These are phyloP conservation scores for Pseudonitzschia multistriata DNA, from an alignment of 108 stramenopile species.

Conservation along the genomic window DNA sequence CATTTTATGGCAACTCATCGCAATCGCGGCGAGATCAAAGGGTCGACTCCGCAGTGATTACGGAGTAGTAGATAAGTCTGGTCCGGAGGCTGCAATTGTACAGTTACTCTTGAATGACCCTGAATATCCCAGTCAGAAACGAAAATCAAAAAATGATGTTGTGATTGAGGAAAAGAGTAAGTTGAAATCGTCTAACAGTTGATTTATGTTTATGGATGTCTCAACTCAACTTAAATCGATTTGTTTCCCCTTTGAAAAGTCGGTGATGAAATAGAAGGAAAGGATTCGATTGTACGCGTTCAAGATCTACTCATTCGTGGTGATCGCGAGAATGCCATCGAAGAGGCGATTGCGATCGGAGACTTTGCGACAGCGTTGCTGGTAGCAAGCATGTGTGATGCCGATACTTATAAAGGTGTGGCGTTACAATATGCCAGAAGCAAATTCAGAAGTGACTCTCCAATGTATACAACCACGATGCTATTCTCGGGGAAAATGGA, in stretches of 20 bases:
- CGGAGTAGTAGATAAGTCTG: slow-evolving; percentile 37
- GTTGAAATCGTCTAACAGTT: neutral
- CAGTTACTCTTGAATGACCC: slow-evolving; percentile 49
- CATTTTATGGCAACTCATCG: slow-evolving; percentile 71
- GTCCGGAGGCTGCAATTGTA: slow-evolving; percentile 69
- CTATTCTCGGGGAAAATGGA: slow-evolving; percentile 65
- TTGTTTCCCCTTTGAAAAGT: neutral
- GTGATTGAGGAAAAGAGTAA: slow-evolving; percentile 18
- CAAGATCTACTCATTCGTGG: slow-evolving; percentile 62
- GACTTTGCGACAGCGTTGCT: slow-evolving; percentile 77
- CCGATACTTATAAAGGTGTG: slow-evolving; percentile 54
- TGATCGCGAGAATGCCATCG: slow-evolving; percentile 65
- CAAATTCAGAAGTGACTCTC: slow-evolving; percentile 53
- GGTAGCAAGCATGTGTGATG: slow-evolving; percentile 69
- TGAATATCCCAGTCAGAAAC: slow-evolving; percentile 3
- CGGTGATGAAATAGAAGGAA: slow-evolving; percentile 13
- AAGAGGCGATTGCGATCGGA: slow-evolving; percentile 51
- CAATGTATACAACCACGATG: slow-evolving; percentile 67
- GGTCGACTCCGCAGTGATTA: slow-evolving; percentile 72
- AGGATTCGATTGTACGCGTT: slow-evolving; percentile 34
- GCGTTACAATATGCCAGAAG: slow-evolving; percentile 60
- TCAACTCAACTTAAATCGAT: neutral
- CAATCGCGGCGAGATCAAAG: slow-evolving; percentile 58
- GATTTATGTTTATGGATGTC: neutral
- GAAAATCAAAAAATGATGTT: slow-evolving; percentile 12